phyloP scores from a whole-genome alignment of 2,329 filamentous ascomycete genomes.

The Xylariaceae sp. region DNA sequence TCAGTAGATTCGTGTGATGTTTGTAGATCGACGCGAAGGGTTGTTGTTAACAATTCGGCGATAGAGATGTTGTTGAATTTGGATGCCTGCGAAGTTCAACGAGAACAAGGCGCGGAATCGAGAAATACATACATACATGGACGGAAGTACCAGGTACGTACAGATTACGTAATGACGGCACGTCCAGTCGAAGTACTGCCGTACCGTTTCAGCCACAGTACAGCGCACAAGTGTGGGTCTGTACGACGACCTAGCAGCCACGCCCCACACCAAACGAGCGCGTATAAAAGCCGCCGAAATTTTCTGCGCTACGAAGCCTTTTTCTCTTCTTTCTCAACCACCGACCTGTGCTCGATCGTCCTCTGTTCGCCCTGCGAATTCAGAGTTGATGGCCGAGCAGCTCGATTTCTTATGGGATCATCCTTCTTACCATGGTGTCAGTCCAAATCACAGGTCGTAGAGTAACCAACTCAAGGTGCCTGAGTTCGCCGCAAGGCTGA shows the following conservation, averaged over 20 bases:
- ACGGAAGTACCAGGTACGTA: background rate
- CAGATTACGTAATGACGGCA: background rate
- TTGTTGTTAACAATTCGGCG: background rate
- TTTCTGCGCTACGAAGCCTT: constrained; percentile 26
- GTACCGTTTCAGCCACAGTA: background rate
- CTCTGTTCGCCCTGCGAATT: constrained; percentile 55
- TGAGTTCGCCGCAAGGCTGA: constrained; percentile 66
- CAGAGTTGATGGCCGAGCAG: constrained; percentile 78
- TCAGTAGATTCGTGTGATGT: background rate
- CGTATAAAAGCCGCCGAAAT: constrained; percentile 16
- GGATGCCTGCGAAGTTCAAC: background rate
- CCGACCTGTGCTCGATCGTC: constrained; percentile 85
- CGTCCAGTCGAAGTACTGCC: background rate
- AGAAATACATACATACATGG: background rate
- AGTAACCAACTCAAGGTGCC: constrained; percentile 60
- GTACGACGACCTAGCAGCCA: background rate
- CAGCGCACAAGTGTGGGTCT: background rate
- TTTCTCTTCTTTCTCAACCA: constrained; percentile 39
- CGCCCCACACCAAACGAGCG: constrained; percentile 17
- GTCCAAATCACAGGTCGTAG: constrained; percentile 96
- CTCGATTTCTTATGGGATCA: constrained; percentile 80
- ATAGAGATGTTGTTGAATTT: background rate
- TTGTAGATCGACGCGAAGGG: background rate
- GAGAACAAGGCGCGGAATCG: background rate
- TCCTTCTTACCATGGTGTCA: constrained; percentile 65